These are phyloP conservation scores for Petunia axillaris DNA, from an alignment of 257 asterid genomes.

Conservation along the genomic window DNA sequence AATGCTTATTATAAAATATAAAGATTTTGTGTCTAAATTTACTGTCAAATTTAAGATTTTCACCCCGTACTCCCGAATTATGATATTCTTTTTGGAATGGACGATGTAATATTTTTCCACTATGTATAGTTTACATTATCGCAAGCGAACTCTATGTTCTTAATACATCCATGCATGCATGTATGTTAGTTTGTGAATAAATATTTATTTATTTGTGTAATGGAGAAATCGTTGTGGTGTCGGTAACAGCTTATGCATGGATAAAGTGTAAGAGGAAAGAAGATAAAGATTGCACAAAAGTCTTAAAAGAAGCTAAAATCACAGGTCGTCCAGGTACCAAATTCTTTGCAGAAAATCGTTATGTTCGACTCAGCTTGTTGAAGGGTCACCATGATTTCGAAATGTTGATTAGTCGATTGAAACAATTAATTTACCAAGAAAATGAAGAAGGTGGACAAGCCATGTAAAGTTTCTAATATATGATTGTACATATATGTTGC, in stretches of 20 bases:
- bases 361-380: constrained; percentile 51
- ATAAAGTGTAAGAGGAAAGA: constrained; percentile 57
- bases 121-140: too few relatives aligned
- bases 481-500: not conserved
- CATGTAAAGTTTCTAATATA: constrained; percentile 21
- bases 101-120: too few relatives aligned
- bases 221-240: too few relatives aligned
- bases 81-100: too few relatives aligned
- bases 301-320: constrained; percentile 44
- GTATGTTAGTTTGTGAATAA: not conserved
- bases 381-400: constrained; percentile 48
- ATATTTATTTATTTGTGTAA: not conserved
- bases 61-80: too few relatives aligned
- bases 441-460: constrained; percentile 26
- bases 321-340: constrained; percentile 35
- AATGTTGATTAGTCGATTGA: constrained; percentile 31
- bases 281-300: constrained; percentile 40
- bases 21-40: too few relatives aligned
- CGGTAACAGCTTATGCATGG: constrained; percentile 58
- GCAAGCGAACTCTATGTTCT: too few relatives aligned
- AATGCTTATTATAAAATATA: too few relatives aligned
- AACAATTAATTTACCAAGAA: constrained; percentile 26
- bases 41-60: too few relatives aligned
- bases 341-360: constrained; percentile 36
- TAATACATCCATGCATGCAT: too few relatives aligned